phyloP scores from a whole-genome alignment of 1,284 basidiomycete genomes.

The Sporisorium graminicola region DNA sequence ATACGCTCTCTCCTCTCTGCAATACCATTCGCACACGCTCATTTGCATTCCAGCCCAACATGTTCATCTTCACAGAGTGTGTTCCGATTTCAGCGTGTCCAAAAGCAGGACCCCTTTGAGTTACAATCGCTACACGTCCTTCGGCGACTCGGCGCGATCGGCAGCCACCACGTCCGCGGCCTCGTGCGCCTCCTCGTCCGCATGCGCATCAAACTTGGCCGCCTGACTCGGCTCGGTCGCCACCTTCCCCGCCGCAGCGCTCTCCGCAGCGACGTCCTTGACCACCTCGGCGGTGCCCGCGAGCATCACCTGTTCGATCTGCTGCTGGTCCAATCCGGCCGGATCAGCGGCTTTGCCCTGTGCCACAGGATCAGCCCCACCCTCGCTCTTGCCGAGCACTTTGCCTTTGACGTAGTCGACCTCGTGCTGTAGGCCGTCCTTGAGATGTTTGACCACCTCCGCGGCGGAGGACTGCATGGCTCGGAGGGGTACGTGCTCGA shows the following conservation, averaged over 20 bases:
- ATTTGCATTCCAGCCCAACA: background rate
- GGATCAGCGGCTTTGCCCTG: constrained; percentile 31
- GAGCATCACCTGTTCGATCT: constrained; percentile 57
- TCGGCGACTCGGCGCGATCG: constrained; percentile 20
- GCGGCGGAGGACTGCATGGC: constrained; percentile 37
- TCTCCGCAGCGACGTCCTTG: background rate
- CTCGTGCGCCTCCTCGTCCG: constrained; percentile 48
- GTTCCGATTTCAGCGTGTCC: too few relatives aligned
- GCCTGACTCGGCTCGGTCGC: constrained; percentile 18
- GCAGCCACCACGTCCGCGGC: constrained; percentile 39
- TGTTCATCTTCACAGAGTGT: background rate
- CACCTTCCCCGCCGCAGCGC: background rate
- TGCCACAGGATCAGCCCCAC: constrained; percentile 31
- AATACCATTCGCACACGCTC: background rate
- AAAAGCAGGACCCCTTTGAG: background rate
- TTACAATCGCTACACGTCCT: background rate
- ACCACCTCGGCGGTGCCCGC: constrained; percentile 49
- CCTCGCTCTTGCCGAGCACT: constrained; percentile 2
- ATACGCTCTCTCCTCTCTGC: background rate
- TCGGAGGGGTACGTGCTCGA: constrained; percentile 37
- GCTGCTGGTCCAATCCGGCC: constrained; percentile 55
- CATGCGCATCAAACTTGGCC: constrained; percentile 32
- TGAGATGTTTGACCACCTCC: constrained; percentile 26
- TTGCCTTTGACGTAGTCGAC: constrained; percentile 33
- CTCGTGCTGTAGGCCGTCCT: constrained; percentile 37